These are phyloP conservation scores for Coemansia sp. DNA, from an alignment of 192 early-diverging fungal genomes.

Conservation along the genomic window DNA sequence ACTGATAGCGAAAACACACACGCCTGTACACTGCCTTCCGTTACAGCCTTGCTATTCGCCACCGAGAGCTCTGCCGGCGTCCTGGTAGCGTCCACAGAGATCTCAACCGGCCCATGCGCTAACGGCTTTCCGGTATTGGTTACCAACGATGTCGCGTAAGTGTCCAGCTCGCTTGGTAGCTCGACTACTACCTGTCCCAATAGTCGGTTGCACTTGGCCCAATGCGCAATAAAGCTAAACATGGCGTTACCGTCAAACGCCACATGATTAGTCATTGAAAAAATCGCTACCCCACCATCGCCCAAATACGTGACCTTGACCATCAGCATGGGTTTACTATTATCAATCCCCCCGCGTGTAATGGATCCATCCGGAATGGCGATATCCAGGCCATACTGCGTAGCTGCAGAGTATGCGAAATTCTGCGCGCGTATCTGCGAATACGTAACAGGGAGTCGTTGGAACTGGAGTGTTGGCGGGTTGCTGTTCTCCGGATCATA, in stretches of 20 bases:
- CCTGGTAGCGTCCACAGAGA: constrained; percentile 34
- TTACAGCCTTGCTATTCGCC: constrained; percentile 8
- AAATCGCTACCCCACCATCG: constrained; percentile 35
- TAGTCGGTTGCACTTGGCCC: constrained; percentile 33
- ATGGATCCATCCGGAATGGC: constrained; percentile 34
- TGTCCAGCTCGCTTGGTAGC: constrained; percentile 14
- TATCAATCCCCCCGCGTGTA: background rate
- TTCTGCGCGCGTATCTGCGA: constrained; percentile 3
- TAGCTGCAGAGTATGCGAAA: constrained; percentile 32
- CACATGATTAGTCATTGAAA: constrained; percentile 46
- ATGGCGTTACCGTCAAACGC: constrained; percentile 52
- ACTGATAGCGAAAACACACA: constrained; percentile 29
- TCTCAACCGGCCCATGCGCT: constrained; percentile 21
- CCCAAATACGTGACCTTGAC: constrained; percentile 37
- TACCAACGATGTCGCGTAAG: constrained; percentile 3
- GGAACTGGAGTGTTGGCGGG: constrained; percentile 38
- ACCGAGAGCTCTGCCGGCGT: constrained; percentile 10
- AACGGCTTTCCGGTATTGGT: too few relatives aligned
- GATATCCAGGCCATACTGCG: constrained; percentile 17
- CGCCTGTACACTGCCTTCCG: constrained; percentile 7
- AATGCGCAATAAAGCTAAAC: constrained; percentile 45
- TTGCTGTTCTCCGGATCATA: constrained; percentile 23
- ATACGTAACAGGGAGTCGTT: constrained; percentile 2
- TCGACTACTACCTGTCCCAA: background rate
- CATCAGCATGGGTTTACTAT: constrained; percentile 53